These are phyloP conservation scores for Myriangium duriaei DNA, from an alignment of 2,329 filamentous ascomycete genomes.

Conservation along the genomic window DNA sequence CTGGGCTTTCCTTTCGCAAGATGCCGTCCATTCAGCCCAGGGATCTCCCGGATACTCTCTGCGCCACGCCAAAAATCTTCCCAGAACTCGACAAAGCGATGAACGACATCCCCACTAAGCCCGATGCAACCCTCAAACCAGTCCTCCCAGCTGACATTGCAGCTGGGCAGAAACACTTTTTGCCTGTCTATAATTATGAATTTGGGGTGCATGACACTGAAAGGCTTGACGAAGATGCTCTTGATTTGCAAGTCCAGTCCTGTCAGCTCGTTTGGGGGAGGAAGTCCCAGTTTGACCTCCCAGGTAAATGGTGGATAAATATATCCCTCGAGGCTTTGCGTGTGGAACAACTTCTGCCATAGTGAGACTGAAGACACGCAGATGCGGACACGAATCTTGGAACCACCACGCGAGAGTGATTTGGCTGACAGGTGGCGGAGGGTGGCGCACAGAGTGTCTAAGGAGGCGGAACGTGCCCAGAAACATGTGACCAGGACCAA, in stretches of 20 bases:
- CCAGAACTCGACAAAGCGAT: conserved; percentile 55
- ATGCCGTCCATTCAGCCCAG: neutral
- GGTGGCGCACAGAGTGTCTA: conserved; percentile 44
- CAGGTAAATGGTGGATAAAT: conserved; percentile 49
- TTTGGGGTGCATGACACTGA: conserved; percentile 83
- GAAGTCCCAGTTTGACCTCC: conserved; percentile 51
- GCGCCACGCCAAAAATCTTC: conserved; percentile 49
- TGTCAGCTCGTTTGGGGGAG: conserved; percentile 38
- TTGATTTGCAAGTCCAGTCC: conserved; percentile 60
- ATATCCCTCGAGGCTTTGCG: conserved; percentile 49
- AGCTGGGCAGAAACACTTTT: conserved; percentile 59
- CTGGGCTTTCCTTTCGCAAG: neutral
- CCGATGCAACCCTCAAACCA: conserved; percentile 73
- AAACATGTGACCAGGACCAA: conserved; percentile 72
- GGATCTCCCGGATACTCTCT: neutral
- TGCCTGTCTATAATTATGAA: conserved; percentile 61
- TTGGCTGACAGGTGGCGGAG: conserved; percentile 47
- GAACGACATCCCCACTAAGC: conserved; percentile 49
- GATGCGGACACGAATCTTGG: conserved; percentile 50
- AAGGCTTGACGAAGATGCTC: conserved; percentile 65
- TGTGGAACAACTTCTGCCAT: conserved; percentile 63
- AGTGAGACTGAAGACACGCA: conserved; percentile 65
- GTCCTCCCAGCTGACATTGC: conserved; percentile 77
- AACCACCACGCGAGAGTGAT: conserved; percentile 17
- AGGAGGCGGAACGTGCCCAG: conserved; percentile 56